Evolutionary conservation across 1,284 basidiomycete genomes (phyloP).

Genomic region (Cystobasidium sp.): DNA sequence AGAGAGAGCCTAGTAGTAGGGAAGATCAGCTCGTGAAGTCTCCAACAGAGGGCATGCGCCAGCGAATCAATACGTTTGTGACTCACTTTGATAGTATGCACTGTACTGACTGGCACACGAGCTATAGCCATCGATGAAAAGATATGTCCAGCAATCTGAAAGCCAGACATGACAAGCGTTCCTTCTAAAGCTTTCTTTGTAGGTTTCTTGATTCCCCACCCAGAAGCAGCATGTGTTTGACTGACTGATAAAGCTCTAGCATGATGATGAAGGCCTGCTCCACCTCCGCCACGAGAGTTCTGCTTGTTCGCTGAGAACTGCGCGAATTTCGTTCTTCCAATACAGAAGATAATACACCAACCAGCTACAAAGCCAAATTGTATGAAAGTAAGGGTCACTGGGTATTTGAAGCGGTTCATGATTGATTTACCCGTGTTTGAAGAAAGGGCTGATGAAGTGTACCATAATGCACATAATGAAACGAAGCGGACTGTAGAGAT

Average conservation of each 20-base stretch:
- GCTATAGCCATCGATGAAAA: constrained; percentile 96
- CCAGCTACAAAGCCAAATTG: constrained; percentile 93
- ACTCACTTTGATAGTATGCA: constrained; percentile 96
- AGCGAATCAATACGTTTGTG: not conserved
- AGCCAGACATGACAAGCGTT: constrained; percentile 89
- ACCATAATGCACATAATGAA: constrained; percentile 77
- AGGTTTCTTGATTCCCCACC: constrained; percentile 61
- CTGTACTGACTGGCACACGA: constrained; percentile 92
- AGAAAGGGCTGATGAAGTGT: constrained; percentile 77
- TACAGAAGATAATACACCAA: constrained; percentile 74
- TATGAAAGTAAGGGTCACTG: constrained; percentile 91
- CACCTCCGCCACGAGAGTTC: not conserved
- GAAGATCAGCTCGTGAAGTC: not conserved
- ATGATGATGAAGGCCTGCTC: constrained; percentile 12
- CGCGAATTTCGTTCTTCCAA: constrained; percentile 41
- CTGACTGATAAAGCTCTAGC: constrained; percentile 47
- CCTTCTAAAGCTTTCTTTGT: constrained; percentile 72
- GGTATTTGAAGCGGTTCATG: constrained; percentile 81
- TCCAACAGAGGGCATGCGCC: not conserved
- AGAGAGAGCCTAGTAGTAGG: constrained; percentile 76
- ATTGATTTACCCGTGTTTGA: constrained; percentile 89
- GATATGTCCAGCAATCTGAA: constrained; percentile 92
- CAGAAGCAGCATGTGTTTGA: constrained; percentile 44
- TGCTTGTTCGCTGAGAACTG: constrained; percentile 4
- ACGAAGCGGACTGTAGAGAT: constrained; percentile 52